phyloP scores from a whole-genome alignment of 208 protist genomes.

The Vickermania ingenoplastis region DNA sequence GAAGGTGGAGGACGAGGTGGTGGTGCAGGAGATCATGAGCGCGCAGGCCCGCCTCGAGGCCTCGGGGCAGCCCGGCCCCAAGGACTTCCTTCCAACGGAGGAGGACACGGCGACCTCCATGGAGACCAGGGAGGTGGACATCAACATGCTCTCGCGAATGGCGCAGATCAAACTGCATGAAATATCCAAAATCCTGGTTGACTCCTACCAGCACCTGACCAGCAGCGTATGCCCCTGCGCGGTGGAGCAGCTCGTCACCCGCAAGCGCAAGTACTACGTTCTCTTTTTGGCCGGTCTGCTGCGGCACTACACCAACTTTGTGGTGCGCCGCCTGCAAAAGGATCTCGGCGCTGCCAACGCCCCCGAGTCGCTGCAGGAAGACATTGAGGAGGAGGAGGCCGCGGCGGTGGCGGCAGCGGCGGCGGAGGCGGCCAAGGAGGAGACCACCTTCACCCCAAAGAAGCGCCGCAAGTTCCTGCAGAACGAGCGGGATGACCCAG shows the following conservation, averaged over 20 bases:
- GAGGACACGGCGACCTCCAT: background rate
- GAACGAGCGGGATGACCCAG: background rate
- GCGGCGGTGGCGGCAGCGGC: background rate
- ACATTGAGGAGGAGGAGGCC: background rate
- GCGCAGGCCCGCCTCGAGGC: background rate
- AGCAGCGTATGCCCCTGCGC: constrained; percentile 33
- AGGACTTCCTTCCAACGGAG: background rate
- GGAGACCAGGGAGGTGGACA: constrained; percentile 11
- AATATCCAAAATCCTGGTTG: constrained; percentile 34
- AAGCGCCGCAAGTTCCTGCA: background rate
- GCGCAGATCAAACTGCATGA: constrained; percentile 11
- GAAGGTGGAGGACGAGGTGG: constrained; percentile 20
- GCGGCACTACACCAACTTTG: constrained; percentile 67
- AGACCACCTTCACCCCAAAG: background rate
- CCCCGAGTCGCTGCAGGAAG: background rate
- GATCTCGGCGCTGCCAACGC: constrained; percentile 10
- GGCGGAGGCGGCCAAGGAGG: constrained; percentile 5
- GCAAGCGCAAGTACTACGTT: constrained; percentile 35
- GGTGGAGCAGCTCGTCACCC: constrained; percentile 35
- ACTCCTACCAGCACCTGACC: constrained; percentile 60
- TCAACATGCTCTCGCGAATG: background rate
- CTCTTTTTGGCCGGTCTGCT: constrained; percentile 59
- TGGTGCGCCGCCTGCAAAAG: constrained; percentile 27
- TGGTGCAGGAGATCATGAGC: constrained; percentile 11
- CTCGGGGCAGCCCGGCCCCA: background rate